Conservation (phyloP, 1,284 basidiomycete species). For the Exobasidium cylindrosporum region DNA sequence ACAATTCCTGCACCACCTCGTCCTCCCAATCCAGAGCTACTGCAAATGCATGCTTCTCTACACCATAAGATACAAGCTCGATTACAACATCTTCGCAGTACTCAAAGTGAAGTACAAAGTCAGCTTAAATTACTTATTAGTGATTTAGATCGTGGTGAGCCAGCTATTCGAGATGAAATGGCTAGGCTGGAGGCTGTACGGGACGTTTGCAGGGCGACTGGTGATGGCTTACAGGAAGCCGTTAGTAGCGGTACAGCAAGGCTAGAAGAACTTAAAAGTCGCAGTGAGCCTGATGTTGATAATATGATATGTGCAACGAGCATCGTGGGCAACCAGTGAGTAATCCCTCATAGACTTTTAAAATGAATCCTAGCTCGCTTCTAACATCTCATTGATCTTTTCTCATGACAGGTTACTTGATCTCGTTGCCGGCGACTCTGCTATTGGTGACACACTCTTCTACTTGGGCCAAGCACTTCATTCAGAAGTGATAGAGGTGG, state of each 20-base stretch:
- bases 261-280: constrained; percentile 60
- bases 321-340: constrained; percentile 47
- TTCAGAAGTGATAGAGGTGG: constrained; percentile 62
- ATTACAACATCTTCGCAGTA: constrained; percentile 66
- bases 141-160: constrained; percentile 82
- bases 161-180: constrained; percentile 93
- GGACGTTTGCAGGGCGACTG: constrained; percentile 80
- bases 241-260: constrained; percentile 68
- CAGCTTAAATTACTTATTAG: constrained; percentile 74
- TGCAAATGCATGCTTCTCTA: constrained; percentile 77
- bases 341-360: constrained; percentile 55
- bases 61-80: constrained; percentile 72
- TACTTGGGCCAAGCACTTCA: constrained; percentile 92
- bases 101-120: constrained; percentile 65
- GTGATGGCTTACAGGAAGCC: constrained; percentile 65
- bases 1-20: constrained; percentile 70
- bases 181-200: constrained; percentile 89
- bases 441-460: constrained; percentile 96
- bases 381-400: not conserved
- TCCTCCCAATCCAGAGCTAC: constrained; percentile 71
- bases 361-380: too few species aligned
- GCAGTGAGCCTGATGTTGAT: constrained; percentile 37
- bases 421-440: constrained; percentile 95
- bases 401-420: constrained; percentile 74
- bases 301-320: constrained; percentile 41